Percentiles rank a stretch among this genome's conserved stretches.
Conservation (phyloP, 1,284 basidiomycete species). For the Cryptococcus sp. region DNA sequence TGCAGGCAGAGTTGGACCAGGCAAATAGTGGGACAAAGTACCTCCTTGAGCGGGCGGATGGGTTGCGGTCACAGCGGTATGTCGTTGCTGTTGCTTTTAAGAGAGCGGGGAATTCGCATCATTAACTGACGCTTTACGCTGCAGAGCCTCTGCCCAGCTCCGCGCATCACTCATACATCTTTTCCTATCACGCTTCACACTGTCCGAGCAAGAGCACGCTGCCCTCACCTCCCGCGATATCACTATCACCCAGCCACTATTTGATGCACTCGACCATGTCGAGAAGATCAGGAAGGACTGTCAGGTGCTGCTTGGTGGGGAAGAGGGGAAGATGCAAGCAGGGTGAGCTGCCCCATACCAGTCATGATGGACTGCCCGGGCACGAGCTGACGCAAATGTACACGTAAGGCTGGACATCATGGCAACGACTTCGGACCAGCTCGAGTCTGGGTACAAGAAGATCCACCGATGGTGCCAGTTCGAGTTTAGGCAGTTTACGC, state of each 20-base stretch:
- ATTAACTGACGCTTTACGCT: not conserved
- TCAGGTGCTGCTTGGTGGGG: slow-evolving; percentile 76
- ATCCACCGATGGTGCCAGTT: slow-evolving; percentile 79
- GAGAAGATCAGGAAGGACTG: slow-evolving; percentile 80
- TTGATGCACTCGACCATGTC: slow-evolving; percentile 81
- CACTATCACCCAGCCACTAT: slow-evolving; percentile 68
- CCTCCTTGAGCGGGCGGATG: slow-evolving; percentile 82
- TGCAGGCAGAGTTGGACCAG: slow-evolving; percentile 69
- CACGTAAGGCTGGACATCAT: slow-evolving; percentile 76
- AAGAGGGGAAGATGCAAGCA: slow-evolving; percentile 71
- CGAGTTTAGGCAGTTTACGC: slow-evolving; percentile 77
- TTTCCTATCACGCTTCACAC: slow-evolving; percentile 81
- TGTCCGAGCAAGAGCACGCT: slow-evolving; percentile 67
- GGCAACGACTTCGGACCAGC: slow-evolving; percentile 69
- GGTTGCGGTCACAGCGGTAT: slow-evolving; percentile 73
- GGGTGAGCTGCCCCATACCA: slow-evolving; percentile 59
- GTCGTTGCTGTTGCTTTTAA: slow-evolving; percentile 19
- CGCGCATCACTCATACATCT: slow-evolving; percentile 69
- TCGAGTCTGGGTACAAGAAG: slow-evolving; percentile 88
- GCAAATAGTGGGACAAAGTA: slow-evolving; percentile 76
- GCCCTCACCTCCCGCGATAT: slow-evolving; percentile 75
- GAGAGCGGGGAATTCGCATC: not conserved
- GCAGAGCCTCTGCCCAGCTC: slow-evolving; percentile 56
- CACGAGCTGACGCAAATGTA: slow-evolving; percentile 9
- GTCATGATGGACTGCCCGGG: not conserved